Base-by-base conservation (phyloP, 2,329 filamentous ascomycete species). In the Trichoderma atroviride region DNA sequence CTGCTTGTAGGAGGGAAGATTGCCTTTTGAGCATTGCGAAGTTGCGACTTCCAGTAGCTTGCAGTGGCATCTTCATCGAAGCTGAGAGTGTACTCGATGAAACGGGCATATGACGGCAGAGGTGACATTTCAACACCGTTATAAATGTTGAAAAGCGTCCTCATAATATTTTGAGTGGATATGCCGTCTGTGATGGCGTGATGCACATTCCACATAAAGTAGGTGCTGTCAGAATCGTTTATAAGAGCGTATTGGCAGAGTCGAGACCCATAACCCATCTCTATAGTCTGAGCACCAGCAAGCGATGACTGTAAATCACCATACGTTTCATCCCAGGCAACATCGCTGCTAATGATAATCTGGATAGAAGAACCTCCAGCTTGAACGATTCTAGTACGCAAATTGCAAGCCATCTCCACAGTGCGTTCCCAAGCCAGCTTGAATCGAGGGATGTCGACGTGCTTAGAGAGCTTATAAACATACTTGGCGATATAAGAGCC, bases 401-500 rank as follows among this genome's bases (percentile, higher is more conserved):
- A 24, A 29, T 69, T 72, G 1, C 67, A 47, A n/a, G 70, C 70
- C 4, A 61, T 33, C 13, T 71, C 57, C 5, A 74, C 60, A 1
- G 70, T 71, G 1, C 70, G 35, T 27, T 74, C 72, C 74, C 74
- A 75, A 2, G 70, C 66, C 3, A n/a, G 43, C 24, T 60, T 71
- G 35, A 75, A 75, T 10, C 60, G 0, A n/a, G n/a, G 24, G 72
- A 33, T 10, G 0, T 75, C 63, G 3, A 71, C 53, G 10, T 53
- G 14, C 1, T 19, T 29, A 0, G 71, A 60, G 7, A 78, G 71
- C n/a, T 70, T 70, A 57, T 75, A 68, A 9, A 73, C 72, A 65
- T 75, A 73, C 50, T 76, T 74, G 1, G 77, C 76, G 13, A 81
- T 74, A 58, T 83, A 82, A 2, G 76, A 77, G 1, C 78, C 79